Conservation (phyloP, 1,284 basidiomycete genomes). For the Malassezia pachydermatis region DNA sequence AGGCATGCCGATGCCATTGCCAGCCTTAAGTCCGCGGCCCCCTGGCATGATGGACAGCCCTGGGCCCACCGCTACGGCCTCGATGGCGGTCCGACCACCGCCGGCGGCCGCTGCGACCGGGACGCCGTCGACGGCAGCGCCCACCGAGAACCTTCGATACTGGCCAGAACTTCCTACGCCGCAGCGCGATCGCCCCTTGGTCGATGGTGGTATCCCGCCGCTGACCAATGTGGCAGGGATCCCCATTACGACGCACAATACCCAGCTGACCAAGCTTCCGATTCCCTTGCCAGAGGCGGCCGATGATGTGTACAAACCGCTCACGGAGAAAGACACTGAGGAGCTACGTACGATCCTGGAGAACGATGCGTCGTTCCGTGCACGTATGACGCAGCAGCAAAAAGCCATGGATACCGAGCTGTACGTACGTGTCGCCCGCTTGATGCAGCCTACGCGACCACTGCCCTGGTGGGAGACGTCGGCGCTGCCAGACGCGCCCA, state of each 20-base stretch:
- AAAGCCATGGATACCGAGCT: slow-evolving; percentile 27
- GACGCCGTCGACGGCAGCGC: too few relatives aligned
- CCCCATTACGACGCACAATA: slow-evolving; percentile 57
- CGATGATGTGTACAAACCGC: slow-evolving; percentile 38
- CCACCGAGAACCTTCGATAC: too few relatives aligned
- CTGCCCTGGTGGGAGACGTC: slow-evolving; percentile 41
- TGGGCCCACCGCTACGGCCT: background rate
- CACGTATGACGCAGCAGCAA: slow-evolving; percentile 39
- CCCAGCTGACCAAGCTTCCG: slow-evolving; percentile 59
- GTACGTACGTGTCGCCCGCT: slow-evolving; percentile 22
- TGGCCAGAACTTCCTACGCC: slow-evolving; percentile 14
- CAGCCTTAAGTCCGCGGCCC: too few relatives aligned
- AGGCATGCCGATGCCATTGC: too few relatives aligned
- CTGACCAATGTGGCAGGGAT: slow-evolving; percentile 43
- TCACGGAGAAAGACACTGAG: slow-evolving; percentile 53
- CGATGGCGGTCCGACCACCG: background rate
- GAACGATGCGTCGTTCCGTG: slow-evolving; percentile 53
- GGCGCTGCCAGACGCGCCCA: slow-evolving; percentile 23
- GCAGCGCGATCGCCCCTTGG: slow-evolving; percentile 31
- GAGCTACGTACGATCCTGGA: slow-evolving; percentile 55
- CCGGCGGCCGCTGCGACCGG: slow-evolving; percentile 4
- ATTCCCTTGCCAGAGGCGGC: background rate
- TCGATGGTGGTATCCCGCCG: slow-evolving; percentile 45
- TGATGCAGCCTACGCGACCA: slow-evolving; percentile 26
- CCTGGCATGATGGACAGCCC: background rate